Percentiles rank a stretch among this genome's conserved stretches.
phyloP scores from a whole-genome alignment of 495 filamentous ascomycete species.

The Aspergillus nanangensis region DNA sequence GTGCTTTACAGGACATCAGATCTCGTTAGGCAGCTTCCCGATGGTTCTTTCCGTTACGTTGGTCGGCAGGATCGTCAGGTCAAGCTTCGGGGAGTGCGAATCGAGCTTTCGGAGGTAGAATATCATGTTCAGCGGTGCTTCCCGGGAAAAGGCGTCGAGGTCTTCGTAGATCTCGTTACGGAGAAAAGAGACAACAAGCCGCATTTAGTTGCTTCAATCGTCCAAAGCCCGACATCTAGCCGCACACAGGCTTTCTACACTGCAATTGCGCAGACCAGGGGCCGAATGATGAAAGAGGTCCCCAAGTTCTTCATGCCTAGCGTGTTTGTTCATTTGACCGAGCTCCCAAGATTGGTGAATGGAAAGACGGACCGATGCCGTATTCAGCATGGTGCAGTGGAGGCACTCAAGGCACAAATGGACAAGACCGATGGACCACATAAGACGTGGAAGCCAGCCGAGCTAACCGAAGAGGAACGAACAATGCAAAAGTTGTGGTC shows the following conservation, averaged over 20 bases:
- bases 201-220: conserved; percentile 4
- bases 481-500: conserved; percentile 9
- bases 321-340: conserved; percentile 1
- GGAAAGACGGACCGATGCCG: conserved; percentile 10
- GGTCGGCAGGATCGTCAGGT: neutral
- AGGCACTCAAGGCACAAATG: neutral
- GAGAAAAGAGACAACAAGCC: too few species aligned
- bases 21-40: neutral
- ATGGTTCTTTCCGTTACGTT: neutral
- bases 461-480: neutral
- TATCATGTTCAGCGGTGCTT: conserved; percentile 1
- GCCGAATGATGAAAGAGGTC: conserved; percentile 1
- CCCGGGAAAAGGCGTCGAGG: neutral
- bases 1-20: neutral
- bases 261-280: neutral
- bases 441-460: neutral
- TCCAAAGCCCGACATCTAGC: neutral
- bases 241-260: neutral
- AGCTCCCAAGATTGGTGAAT: conserved; percentile 10
- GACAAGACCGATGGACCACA: too few species aligned
- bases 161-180: conserved; percentile 5
- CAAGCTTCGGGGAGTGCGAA: neutral
- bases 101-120: neutral
- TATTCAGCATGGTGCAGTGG: neutral
- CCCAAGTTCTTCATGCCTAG: conserved; percentile 9